Conservation (phyloP, 2,329 filamentous ascomycete species). For the Phaeosphaeria sp. region DNA sequence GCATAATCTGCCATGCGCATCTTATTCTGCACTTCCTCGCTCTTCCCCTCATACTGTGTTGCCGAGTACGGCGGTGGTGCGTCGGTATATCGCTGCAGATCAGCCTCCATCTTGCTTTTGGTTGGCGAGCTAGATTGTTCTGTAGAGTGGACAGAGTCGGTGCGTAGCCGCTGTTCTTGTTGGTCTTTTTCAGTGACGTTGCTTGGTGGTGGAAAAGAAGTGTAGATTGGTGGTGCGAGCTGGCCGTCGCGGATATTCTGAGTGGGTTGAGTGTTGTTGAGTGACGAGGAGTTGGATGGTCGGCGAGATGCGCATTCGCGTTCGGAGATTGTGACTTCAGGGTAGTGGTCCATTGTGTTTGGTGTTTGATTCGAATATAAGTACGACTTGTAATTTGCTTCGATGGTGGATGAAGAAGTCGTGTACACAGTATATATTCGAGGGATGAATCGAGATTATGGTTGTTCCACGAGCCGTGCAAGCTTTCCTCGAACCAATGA, state of each 20-base stretch:
- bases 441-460: not conserved
- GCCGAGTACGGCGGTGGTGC: slow-evolving; percentile 30
- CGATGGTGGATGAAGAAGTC: not conserved
- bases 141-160: slow-evolving; percentile 14
- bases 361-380: not conserved
- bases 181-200: slow-evolving; percentile 3
- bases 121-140: slow-evolving; percentile 4
- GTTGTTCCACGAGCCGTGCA: not conserved
- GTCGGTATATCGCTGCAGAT: slow-evolving; percentile 25
- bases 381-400: not conserved
- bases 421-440: not conserved
- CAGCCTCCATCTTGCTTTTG: slow-evolving; percentile 20
- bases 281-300: slow-evolving; percentile 26
- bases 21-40: slow-evolving; percentile 23
- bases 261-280: slow-evolving; percentile 7
- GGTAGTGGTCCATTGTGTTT: slow-evolving; percentile 31
- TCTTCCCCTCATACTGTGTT: slow-evolving; percentile 31
- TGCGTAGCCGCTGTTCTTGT: slow-evolving; percentile 5
- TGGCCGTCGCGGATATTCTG: slow-evolving; percentile 1
- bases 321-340: slow-evolving; percentile 27
- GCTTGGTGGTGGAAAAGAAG: slow-evolving; percentile 19
- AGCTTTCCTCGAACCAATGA: not conserved
- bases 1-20: slow-evolving; percentile 35
- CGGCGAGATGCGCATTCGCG: slow-evolving; percentile 23
- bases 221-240: slow-evolving; percentile 8